A percentile compares a stretch with the other conserved stretches of the same genome.
Conservation (phyloP, 768 basidiomycete genomes). For the Polyporus arcularius region DNA sequence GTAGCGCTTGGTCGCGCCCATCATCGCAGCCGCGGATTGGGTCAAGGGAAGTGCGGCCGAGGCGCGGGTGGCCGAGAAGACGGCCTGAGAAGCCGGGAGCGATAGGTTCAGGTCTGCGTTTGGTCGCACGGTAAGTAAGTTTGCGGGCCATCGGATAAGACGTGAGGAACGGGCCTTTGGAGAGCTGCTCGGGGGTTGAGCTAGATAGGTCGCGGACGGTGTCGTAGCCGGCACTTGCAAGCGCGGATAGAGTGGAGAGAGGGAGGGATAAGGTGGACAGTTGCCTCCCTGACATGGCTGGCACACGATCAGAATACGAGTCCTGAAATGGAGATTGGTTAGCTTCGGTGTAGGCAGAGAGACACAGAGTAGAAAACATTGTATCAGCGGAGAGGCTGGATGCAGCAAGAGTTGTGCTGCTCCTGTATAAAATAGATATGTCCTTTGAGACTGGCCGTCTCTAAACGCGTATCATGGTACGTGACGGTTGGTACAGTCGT, state of each 20-base stretch:
- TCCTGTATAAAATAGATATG: too few species aligned
- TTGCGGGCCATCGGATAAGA: background rate
- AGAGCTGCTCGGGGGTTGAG: constrained; percentile 46
- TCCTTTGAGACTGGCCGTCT: too few species aligned
- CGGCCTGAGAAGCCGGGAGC: constrained; percentile 43
- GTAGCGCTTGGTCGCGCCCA: constrained; percentile 33
- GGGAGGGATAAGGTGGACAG: constrained; percentile 51
- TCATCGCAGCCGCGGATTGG: constrained; percentile 56
- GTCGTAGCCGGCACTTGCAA: constrained; percentile 59
- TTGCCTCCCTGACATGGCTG: constrained; percentile 44
- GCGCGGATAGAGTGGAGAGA: constrained; percentile 43
- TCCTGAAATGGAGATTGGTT: background rate
- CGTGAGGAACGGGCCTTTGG: constrained; percentile 44
- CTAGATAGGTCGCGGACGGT: constrained; percentile 52
- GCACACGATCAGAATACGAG: background rate
- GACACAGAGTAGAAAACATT: too few species aligned
- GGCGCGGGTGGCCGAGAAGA: constrained; percentile 45
- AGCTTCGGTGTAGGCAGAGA: background rate
- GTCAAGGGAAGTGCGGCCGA: constrained; percentile 38
- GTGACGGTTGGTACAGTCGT: too few species aligned
- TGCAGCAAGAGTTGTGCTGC: background rate
- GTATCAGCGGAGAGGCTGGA: too few species aligned
- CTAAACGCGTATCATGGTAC: too few species aligned
- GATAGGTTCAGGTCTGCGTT: constrained; percentile 52
- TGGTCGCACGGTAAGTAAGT: background rate